phyloP scores from a whole-genome alignment of 371 early-diverging fungal genomes.

The Syncephalastrum contaminatum region DNA sequence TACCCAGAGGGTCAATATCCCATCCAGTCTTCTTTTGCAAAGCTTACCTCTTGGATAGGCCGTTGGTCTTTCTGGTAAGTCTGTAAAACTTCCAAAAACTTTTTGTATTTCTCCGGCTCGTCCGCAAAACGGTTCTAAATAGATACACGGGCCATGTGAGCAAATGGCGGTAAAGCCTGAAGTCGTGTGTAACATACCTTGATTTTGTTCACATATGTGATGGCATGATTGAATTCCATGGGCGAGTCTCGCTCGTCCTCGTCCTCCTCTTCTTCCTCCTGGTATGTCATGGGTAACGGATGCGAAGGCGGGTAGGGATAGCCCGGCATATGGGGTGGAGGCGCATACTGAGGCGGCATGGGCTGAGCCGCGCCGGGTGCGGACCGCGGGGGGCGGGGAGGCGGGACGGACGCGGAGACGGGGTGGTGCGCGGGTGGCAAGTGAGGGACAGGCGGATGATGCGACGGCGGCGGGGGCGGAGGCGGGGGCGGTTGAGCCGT shows the following conservation, averaged over 20 bases:
- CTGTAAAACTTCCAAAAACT: slow-evolving; percentile 93
- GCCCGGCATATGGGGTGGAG: neutral
- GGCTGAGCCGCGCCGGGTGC: neutral
- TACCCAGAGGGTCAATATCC: slow-evolving; percentile 10
- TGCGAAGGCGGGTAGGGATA: slow-evolving; percentile 8
- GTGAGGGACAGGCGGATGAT: slow-evolving; percentile 6
- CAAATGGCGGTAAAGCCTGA: no score
- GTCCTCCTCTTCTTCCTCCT: slow-evolving; percentile 4
- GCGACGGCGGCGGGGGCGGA: slow-evolving; percentile 21
- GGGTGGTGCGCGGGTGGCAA: slow-evolving; percentile 4
- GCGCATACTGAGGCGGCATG: slow-evolving; percentile 6
- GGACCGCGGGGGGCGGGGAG: slow-evolving; percentile 5
- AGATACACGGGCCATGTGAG: slow-evolving; percentile 1
- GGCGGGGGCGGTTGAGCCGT: slow-evolving; percentile 42
- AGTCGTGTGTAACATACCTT: no score
- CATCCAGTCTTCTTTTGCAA: neutral
- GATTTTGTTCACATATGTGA: slow-evolving; percentile 94
- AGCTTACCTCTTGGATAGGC: slow-evolving; percentile 79
- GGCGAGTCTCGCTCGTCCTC: slow-evolving; percentile 37
- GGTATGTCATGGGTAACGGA: neutral
- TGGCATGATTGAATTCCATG: slow-evolving; percentile 92
- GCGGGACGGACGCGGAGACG: neutral
- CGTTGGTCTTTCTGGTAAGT: slow-evolving; percentile 90
- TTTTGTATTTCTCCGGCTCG: slow-evolving; percentile 91
- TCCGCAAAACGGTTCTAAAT: slow-evolving; percentile 77